A percentile compares a stretch with the other conserved stretches of the same genome.
These are phyloP conservation scores for Wickerhamomyces sp. DNA, from an alignment of 1,139 yeast genomes.

Conservation along the genomic window DNA sequence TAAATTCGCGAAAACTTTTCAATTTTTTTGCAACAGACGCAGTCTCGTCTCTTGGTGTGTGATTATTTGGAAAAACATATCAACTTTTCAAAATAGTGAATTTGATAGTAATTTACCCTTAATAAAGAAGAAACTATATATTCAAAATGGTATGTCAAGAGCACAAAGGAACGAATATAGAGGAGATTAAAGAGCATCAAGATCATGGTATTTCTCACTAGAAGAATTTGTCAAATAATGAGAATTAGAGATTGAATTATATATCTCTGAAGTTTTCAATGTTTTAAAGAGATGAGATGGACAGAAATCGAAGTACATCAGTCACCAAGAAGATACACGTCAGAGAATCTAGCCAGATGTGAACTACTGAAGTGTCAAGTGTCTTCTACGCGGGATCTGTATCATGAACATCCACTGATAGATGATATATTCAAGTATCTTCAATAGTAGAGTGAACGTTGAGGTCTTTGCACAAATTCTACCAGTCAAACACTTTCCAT, in stretches of 20 bases:
- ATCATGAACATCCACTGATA: too few species aligned
- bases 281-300: not conserved
- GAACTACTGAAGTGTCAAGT: too few species aligned
- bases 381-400: too few species aligned
- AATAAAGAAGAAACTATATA: not conserved
- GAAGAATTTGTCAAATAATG: too few species aligned
- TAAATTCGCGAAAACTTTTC: not conserved
- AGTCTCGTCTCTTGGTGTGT: not conserved
- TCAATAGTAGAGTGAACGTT: too few species aligned
- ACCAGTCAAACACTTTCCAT: too few species aligned
- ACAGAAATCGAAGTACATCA: not conserved
- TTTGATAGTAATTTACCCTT: not conserved
- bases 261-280: not conserved
- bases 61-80: not conserved
- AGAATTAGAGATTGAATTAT: too few species aligned
- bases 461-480: too few species aligned
- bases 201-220: too few species aligned
- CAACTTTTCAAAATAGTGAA: constrained; percentile 2
- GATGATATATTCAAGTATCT: too few species aligned
- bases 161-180: not conserved
- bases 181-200: not conserved
- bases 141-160: constrained; percentile 3
- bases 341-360: too few species aligned
- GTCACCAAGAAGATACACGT: too few species aligned
- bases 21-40: not conserved